A percentile compares a stretch with the other conserved stretches of the same genome.
These are phyloP conservation scores for Neoboletus brunneissimus DNA, from an alignment of 768 basidiomycete species.

Conservation along the genomic window DNA sequence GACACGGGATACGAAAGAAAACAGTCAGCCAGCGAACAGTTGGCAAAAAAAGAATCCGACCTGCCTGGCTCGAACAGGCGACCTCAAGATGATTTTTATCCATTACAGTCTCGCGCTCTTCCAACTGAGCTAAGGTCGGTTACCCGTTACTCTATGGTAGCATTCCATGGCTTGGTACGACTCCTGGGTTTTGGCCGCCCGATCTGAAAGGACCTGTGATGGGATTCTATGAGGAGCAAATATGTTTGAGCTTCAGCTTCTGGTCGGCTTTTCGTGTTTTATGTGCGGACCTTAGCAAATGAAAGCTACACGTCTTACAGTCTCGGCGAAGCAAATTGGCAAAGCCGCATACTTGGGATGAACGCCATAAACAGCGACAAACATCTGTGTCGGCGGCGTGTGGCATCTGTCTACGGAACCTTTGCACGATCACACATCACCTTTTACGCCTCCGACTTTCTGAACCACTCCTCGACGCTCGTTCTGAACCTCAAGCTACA, in stretches of 20 bases:
- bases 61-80: constrained; percentile 45
- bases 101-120: constrained; percentile 50
- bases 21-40: no score
- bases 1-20: no score
- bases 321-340: no score
- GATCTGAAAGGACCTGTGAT: not conserved
- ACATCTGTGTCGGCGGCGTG: not conserved
- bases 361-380: not conserved
- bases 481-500: not conserved
- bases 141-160: not conserved
- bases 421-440: not conserved
- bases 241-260: not conserved
- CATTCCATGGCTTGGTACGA: not conserved
- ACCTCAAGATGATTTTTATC: constrained; percentile 38
- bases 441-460: not conserved
- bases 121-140: constrained; percentile 43
- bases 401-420: not conserved
- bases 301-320: not conserved
- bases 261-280: not conserved
- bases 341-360: no score
- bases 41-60: constrained; percentile 23
- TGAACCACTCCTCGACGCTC: not conserved
- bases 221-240: not conserved
- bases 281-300: not conserved
- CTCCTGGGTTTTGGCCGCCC: not conserved